A percentile compares a stretch with the other conserved stretches of the same genome.
Conservation (phyloP, 371 early-diverging fungal genomes). For the Lichtheimia hyalospora region DNA sequence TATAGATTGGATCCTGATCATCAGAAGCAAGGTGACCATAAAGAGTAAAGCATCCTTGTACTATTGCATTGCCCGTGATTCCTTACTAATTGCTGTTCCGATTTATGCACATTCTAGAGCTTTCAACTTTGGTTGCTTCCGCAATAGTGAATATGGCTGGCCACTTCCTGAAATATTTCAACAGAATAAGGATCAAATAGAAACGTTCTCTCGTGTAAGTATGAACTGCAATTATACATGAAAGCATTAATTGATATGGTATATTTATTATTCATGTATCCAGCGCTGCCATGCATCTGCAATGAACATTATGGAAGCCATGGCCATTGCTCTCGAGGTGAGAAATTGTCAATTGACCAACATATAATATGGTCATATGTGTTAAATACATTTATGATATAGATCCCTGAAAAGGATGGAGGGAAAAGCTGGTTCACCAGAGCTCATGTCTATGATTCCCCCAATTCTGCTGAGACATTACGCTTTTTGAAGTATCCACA, state of each 20-base stretch:
- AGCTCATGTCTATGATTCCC: conserved; percentile 41
- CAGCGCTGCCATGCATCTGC: conserved; percentile 10
- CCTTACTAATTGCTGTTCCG: no score
- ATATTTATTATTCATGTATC: background rate
- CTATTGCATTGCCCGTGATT: background rate
- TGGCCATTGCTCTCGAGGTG: conserved; percentile 23
- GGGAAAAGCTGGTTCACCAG: conserved; percentile 44
- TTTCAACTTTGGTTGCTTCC: conserved; percentile 39
- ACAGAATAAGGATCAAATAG: conserved; percentile 5
- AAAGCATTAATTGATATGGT: background rate
- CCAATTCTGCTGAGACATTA: conserved; percentile 36
- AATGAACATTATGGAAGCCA: conserved; percentile 8
- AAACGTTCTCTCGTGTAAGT: conserved; percentile 12
- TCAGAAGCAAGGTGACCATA: conserved; percentile 42
- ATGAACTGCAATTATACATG: background rate
- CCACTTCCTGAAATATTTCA: conserved; percentile 14
- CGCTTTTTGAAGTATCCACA: conserved; percentile 56
- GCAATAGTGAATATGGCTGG: conserved; percentile 27
- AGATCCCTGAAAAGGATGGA: conserved; percentile 47
- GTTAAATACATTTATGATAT: background rate
- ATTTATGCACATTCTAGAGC: background rate
- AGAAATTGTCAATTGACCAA: background rate
- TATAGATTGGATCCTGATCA: conserved; percentile 35
- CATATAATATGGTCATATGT: no score
- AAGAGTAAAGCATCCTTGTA: conserved; percentile 33